Evolutionary conservation across 208 protist genomes (phyloP).

Genomic region (Acanthamoeba rhysodes): DNA sequence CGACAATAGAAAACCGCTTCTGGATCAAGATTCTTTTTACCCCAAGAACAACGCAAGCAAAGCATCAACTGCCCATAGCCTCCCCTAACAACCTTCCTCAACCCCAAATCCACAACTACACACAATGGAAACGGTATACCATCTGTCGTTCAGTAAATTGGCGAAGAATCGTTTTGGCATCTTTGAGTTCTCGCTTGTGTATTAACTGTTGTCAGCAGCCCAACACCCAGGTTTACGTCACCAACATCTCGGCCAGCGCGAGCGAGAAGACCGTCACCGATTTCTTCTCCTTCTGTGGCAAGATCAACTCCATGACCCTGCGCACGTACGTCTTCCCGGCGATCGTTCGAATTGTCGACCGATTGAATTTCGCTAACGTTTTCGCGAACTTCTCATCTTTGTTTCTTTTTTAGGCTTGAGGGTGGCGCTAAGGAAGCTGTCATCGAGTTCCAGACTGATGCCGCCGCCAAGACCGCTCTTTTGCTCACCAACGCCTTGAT

Average conservation of each 20-base stretch:
- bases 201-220: neutral
- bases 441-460: slow-evolving; percentile 83
- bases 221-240: slow-evolving; percentile 65
- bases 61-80: neutral
- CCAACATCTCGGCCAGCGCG: slow-evolving; percentile 82
- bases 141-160: neutral
- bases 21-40: neutral
- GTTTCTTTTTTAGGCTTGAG: neutral
- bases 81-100: neutral
- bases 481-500: slow-evolving; percentile 86
- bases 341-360: neutral
- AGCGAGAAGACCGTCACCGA: slow-evolving; percentile 81
- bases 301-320: slow-evolving; percentile 80
- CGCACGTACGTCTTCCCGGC: slow-evolving; percentile 73
- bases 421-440: slow-evolving; percentile 76
- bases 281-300: slow-evolving; percentile 86
- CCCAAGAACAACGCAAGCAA: neutral
- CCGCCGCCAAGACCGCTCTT: slow-evolving; percentile 85
- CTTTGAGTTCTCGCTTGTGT: neutral
- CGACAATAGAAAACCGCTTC: neutral
- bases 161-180: neutral
- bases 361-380: neutral
- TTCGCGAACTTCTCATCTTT: neutral
- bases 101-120: neutral
- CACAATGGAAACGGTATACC: slow-evolving; percentile 14